Evolutionary conservation across 2,329 filamentous ascomycete genomes (phyloP), one percentile per base, ranked within the genome.

Genomic region (Penicillium sp.): DNA sequence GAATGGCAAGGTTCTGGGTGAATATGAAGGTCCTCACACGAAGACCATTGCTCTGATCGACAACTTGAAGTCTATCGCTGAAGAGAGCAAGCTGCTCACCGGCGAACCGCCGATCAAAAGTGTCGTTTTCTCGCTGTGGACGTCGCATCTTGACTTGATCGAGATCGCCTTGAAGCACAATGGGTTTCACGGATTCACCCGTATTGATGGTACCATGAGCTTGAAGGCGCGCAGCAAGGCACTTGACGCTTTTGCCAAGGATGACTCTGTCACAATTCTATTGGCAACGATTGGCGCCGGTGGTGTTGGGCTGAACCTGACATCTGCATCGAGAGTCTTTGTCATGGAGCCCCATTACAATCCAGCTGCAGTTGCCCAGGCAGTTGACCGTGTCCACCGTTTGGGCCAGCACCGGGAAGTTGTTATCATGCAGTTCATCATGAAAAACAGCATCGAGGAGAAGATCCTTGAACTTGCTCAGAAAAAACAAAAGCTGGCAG

Each of bases 301-400:
- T 54, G 91, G 93, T 13, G 80, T 96, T 12, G 91, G 91, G 11
- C 82, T 97, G 35, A 97, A 97, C 64, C 74, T 97, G 46, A 96
- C 90, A 0, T 77, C 87, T 0, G 91, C 85, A 29, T 93, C 84
- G 64, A 86, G 81, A 47, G 91, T 94, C 11, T 97, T 93, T 66
- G 86, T 97, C 60, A 97, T 98, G 91, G 93, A 98, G 66, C 93
- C 93, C 4, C 90, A 96, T 64, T 98, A 91, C 73, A 98, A 98
- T 62, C 93, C 93, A 0, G 90, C 90, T 0, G 89, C 90, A 0
- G 91, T 98, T 68, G 88, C 90, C 4, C 93, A 98, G 70, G 93
- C 93, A 2, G 80, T 97, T 6, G 93, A 97, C 66, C 88, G 93
- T 28, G 88, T 98, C 5, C 90, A 95, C 66, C 84, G 90, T 13